A percentile compares a stretch with the other conserved stretches of the same genome.
These are phyloP conservation scores for Aphanomyces stellatus DNA, from an alignment of 352 stramenopile species.

Conservation along the genomic window DNA sequence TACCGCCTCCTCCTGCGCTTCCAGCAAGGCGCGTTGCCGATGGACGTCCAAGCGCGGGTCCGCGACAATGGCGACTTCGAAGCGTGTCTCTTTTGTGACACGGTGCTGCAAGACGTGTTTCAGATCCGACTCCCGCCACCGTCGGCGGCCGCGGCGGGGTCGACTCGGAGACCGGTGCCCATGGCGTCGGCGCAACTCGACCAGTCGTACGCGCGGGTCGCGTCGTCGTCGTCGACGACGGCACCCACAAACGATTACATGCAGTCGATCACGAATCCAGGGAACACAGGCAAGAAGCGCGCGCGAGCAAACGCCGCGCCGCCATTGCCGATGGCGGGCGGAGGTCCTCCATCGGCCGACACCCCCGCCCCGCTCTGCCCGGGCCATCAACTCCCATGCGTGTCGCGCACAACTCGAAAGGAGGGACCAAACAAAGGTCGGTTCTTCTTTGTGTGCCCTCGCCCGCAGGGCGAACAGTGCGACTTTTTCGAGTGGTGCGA, in stretches of 20 bases:
- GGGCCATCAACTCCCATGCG: constrained; percentile 16
- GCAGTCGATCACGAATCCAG: constrained; percentile 16
- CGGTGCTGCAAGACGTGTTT: constrained; percentile 2
- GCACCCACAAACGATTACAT: constrained; percentile 4
- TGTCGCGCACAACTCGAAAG: constrained; percentile 41
- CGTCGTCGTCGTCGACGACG: not conserved
- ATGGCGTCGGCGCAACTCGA: constrained; percentile 2
- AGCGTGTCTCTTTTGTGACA: constrained; percentile 17
- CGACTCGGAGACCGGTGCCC: too few species aligned
- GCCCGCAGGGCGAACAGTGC: constrained; percentile 79
- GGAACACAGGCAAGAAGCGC: constrained; percentile 13
- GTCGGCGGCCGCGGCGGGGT: not conserved
- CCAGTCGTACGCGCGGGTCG: constrained; percentile 9
- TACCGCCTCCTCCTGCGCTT: not conserved
- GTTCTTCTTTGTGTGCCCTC: constrained; percentile 86
- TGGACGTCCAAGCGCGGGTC: not conserved
- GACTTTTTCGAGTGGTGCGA: constrained; percentile 90
- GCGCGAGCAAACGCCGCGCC: not conserved
- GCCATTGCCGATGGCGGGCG: not conserved
- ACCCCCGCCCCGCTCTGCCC: constrained; percentile 10
- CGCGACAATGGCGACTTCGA: not conserved
- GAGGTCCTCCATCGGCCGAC: constrained; percentile 19
- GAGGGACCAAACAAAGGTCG: constrained; percentile 86
- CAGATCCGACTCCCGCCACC: not conserved
- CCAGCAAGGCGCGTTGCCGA: not conserved